Evolutionary conservation across 2,329 filamentous ascomycete species (phyloP), one percentile per base, ranked within the genome.

Genomic region (Cordyceps pruinosa): DNA sequence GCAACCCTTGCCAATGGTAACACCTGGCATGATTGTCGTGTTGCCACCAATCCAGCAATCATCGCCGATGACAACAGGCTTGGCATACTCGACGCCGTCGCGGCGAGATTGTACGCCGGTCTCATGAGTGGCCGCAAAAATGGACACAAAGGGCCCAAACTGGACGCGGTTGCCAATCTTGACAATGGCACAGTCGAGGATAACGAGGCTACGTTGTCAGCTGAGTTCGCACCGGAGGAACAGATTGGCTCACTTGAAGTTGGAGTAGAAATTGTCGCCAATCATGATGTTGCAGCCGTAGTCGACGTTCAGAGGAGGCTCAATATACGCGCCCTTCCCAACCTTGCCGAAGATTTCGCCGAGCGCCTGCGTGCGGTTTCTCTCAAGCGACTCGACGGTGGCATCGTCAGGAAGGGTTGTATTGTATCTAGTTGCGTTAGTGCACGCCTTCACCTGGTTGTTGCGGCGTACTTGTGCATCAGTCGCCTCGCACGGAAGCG

Each of bases 111-210:
- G 72, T 1, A 80, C 74, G 62, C 87, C 87, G 0, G 87, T 75
- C 49, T 89, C 87, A 68, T 94, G 89, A 0, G 83, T 87, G 1
- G 82, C 89, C 2, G 83, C 82, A 66, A 83, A 89, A 56, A 94
- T 80, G 50, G 76, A 82, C 0, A 92, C 87, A 63, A 84, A 86
- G 0, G 89, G 87, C 0, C 87, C 89, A 56, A 92, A 78, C 61
- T 89, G 72, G 2, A 88, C 88, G 28, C 88, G 80, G 26, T 86
- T 78, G 0, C 89, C 89, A 47, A 92, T 87, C 4, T 69, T 74
- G 41, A 92, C 85, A 2, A 83, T 73, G 61, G 83, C 87, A n/a
- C 85, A 90, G 67, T 93, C 89, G 15, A 91, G 73, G 59, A 91
- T 85, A 2, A 83, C 82, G 56, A 79, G 66, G 59, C 75, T 77